Percentiles rank a stretch among this genome's conserved stretches.
Conservation (phyloP, 768 basidiomycete species). For the Rhodotorula graminis region DNA sequence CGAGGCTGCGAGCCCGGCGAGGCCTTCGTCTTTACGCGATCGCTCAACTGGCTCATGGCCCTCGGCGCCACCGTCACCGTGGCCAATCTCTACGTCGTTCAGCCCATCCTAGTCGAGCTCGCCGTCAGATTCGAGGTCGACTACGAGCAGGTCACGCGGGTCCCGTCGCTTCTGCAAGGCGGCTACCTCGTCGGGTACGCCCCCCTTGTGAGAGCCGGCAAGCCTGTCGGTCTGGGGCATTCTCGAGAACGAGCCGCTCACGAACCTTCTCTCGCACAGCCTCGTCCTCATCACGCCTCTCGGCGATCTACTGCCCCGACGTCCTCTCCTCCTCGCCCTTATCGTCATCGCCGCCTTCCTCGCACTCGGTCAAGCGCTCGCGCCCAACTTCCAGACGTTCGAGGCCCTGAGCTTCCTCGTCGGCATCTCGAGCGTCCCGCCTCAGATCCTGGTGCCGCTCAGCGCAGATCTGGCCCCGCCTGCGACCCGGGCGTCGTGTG, state of each 20-base stretch:
- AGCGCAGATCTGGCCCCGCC: constrained; percentile 78
- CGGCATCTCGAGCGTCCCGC: constrained; percentile 44
- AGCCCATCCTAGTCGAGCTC: constrained; percentile 44
- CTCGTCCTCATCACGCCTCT: constrained; percentile 71
- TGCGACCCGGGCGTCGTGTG: constrained; percentile 64
- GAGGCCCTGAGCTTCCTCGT: constrained; percentile 46
- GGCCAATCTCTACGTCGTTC: constrained; percentile 43
- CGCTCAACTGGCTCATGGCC: constrained; percentile 45
- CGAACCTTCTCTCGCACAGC: constrained; percentile 45
- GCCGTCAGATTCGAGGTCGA: not conserved
- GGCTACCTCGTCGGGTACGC: constrained; percentile 24
- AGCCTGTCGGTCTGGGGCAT: not conserved
- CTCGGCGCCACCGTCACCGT: constrained; percentile 43
- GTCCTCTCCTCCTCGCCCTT: constrained; percentile 46
- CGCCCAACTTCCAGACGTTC: constrained; percentile 58
- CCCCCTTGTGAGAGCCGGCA: too few relatives aligned
- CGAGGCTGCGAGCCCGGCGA: constrained; percentile 40
- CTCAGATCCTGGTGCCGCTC: constrained; percentile 57
- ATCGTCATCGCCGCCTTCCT: constrained; percentile 53
- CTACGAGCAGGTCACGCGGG: constrained; percentile 11
- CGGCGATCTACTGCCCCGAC: constrained; percentile 64
- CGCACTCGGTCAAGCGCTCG: constrained; percentile 58
- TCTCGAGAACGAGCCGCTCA: too few relatives aligned
- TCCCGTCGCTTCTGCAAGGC: constrained; percentile 10
- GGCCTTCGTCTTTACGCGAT: constrained; percentile 34